phyloP scores from a whole-genome alignment of 768 basidiomycete genomes.

The Mycena alexandri region DNA sequence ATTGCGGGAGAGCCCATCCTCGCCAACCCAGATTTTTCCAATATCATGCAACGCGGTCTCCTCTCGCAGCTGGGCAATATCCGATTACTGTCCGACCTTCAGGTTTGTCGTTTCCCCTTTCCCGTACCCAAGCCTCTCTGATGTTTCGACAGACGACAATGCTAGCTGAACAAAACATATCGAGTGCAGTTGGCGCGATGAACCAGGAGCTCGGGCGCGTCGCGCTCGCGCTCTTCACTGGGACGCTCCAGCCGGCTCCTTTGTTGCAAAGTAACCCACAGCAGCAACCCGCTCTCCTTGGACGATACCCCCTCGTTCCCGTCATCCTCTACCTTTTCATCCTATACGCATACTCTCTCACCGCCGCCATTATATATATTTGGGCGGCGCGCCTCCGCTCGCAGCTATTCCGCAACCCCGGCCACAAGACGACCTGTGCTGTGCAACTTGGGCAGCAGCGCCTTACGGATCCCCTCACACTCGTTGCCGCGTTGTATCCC shows the following conservation, averaged over 20 bases:
- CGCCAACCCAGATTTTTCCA: conserved; percentile 15
- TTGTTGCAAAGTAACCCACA: not conserved
- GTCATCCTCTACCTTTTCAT: conserved; percentile 30
- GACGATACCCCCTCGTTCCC: conserved; percentile 35
- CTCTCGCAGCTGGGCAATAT: conserved; percentile 30
- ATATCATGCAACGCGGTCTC: conserved; percentile 28
- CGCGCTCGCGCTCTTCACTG: conserved; percentile 30
- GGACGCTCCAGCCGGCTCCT: conserved; percentile 21
- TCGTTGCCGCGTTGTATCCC: conserved; percentile 32
- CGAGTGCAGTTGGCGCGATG: conserved; percentile 23
- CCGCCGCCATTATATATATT: conserved; percentile 28
- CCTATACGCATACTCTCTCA: conserved; percentile 33
- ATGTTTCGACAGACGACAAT: conserved; percentile 20
- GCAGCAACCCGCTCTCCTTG: conserved; percentile 1
- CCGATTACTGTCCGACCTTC: conserved; percentile 25
- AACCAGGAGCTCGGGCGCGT: conserved; percentile 26
- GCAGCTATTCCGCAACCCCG: conserved; percentile 22
- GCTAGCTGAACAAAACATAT: conserved; percentile 15
- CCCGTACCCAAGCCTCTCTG: not conserved
- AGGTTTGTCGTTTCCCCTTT: conserved; percentile 12
- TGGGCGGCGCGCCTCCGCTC: conserved; percentile 31
- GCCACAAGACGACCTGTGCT: conserved; percentile 11
- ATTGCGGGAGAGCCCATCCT: conserved; percentile 4
- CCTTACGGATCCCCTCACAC: conserved; percentile 34
- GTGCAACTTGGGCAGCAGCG: conserved; percentile 35